Percentiles rank a stretch among this genome's conserved stretches.
phyloP scores from a whole-genome alignment of 2,329 filamentous ascomycete genomes.

The Fusarium lateritium region DNA sequence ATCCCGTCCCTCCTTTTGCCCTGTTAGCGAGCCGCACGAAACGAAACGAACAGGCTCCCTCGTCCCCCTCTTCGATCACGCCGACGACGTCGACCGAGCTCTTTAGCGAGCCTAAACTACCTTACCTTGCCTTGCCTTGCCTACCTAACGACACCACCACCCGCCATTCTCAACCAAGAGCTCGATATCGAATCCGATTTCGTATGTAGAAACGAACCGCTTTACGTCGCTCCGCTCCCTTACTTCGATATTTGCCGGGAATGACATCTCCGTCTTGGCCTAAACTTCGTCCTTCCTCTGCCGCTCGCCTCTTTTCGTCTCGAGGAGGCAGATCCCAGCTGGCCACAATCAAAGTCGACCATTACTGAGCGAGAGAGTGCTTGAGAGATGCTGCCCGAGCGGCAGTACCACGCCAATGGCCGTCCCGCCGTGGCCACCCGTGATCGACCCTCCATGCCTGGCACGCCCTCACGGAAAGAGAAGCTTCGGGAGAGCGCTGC shows the following conservation, averaged over 20 bases:
- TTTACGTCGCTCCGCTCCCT: constrained; percentile 27
- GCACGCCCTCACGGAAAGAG: constrained; percentile 75
- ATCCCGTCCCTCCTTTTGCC: constrained; percentile 36
- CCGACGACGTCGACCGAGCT: constrained; percentile 37
- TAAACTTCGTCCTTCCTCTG: constrained; percentile 25
- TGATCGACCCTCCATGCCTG: constrained; percentile 63
- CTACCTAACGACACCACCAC: constrained; percentile 13
- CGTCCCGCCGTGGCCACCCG: constrained; percentile 59
- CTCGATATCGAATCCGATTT: constrained; percentile 32
- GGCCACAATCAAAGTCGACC: constrained; percentile 20
- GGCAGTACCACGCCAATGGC: constrained; percentile 59
- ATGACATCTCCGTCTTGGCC: constrained; percentile 48
- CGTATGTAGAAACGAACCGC: constrained; percentile 45
- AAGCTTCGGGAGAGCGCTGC: constrained; percentile 74
- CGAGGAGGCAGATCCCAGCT: constrained; percentile 30
- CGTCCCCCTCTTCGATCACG: constrained; percentile 34
- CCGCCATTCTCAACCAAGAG: constrained; percentile 3
- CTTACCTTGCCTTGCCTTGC: not conserved
- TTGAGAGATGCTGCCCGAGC: constrained; percentile 53
- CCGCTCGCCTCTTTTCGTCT: constrained; percentile 30
- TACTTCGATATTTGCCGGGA: constrained; percentile 45
- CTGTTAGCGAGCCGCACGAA: constrained; percentile 41
- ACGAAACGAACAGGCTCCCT: constrained; percentile 36
- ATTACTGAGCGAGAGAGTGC: constrained; percentile 32
- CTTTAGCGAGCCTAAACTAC: constrained; percentile 21